Percentiles rank a stretch among this genome's conserved stretches.
These are phyloP conservation scores for Heritiera fomes DNA, from an alignment of 345 rosid genomes.

Conservation along the genomic window DNA sequence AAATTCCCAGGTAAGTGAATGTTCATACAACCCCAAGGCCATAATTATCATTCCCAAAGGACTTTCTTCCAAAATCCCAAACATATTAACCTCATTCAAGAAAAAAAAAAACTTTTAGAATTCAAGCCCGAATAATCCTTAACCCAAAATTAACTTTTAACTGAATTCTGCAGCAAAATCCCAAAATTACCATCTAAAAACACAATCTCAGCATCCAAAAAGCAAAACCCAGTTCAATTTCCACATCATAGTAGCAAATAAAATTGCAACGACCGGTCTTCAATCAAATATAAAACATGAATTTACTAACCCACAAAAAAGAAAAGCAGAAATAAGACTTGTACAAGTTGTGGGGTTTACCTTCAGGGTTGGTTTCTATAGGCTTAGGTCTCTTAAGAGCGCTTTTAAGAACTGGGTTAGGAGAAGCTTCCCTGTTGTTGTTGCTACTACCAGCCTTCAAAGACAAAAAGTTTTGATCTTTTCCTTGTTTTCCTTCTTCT, in stretches of 20 bases:
- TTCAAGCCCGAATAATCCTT: constrained; percentile 9
- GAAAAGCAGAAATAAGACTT: not conserved
- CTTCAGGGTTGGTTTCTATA: constrained; percentile 31
- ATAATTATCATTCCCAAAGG: not conserved
- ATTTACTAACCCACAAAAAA: not conserved
- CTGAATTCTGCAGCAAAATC: not conserved
- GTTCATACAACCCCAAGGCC: not conserved
- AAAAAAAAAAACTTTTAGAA: not conserved
- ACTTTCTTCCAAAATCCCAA: not conserved
- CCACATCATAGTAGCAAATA: constrained; percentile 9
- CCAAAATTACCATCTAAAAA: not conserved
- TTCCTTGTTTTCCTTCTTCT: not conserved
- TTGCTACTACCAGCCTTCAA: constrained; percentile 15
- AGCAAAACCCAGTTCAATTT: constrained; percentile 14
- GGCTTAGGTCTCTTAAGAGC: constrained; percentile 77
- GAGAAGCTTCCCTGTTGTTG: constrained; percentile 33
- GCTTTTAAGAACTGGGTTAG: constrained; percentile 64
- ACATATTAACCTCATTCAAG: not conserved
- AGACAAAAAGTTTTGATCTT: constrained; percentile 13
- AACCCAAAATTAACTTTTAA: not conserved
- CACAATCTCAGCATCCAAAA: not conserved
- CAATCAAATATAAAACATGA: not conserved
- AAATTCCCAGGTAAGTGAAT: not conserved
- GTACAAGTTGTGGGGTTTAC: constrained; percentile 11
- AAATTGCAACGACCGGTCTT: not conserved